Base-by-base conservation (phyloP, 208 protist genomes). In the Porcisia hertigi region DNA sequence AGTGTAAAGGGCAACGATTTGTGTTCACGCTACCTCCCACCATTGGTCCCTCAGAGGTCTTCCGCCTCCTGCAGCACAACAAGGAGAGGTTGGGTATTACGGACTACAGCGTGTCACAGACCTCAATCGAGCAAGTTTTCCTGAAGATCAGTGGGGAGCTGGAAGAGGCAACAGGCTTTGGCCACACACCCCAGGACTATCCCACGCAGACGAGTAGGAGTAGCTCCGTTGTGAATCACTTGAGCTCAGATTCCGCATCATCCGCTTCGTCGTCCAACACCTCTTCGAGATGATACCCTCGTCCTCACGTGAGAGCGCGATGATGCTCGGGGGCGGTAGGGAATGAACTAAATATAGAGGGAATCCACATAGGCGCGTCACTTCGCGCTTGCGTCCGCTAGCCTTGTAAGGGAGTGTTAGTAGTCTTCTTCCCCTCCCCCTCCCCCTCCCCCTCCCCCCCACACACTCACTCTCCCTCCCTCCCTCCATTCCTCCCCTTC, bases 91-190 rank as follows among this genome's bases (percentile, higher is more conserved):
- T 93, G 18, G n/a, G 75, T 34, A 87, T 96, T n/a, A 80, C 69
- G 1, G 90, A 96, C 83, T 96, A 97, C 85, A 83, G 77, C 57
- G 81, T 98, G 14, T 89, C 79, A 36, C 88, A 98, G 80, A 93
- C 91, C 20, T 94, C 87, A 16, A 87, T 97, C 64, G 92, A 96
- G 70, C 90, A 96, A 70, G 91, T 98, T 9, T 97, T 96, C 75
- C 47, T 96, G 20, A 77, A 77, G 71, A 95, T 94, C 55, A 93
- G 82, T 65, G 83, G 86, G 55, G 84, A 86, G 73, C 75, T 82
- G 43, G 84, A 88, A 60, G 73, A 79, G 57, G 76, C 73, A 3
- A 79, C 73, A 1, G 69, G 75, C 9, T 60, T 79, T 20, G 71
- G 65, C 12, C 55, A 36, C 49, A 58, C 69, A 7, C 53, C 45